Conservation (phyloP, 345 rosid genomes). For the Hibiscus trionum region DNA sequence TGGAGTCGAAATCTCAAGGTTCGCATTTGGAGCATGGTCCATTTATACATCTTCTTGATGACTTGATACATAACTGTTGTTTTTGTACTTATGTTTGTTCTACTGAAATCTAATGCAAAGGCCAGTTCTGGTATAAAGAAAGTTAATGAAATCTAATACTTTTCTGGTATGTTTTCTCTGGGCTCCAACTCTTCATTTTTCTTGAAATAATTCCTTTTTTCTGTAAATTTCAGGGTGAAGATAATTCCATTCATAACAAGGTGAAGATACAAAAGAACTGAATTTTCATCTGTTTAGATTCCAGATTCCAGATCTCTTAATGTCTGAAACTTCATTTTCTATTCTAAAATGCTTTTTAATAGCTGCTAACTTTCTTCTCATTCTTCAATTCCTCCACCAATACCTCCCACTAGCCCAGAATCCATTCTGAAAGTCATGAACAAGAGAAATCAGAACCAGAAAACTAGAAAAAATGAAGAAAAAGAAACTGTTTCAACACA, state of each 20-base stretch:
- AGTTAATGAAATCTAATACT: neutral
- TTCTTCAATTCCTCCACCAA: constrained; percentile 56
- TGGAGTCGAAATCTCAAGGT: neutral
- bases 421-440: constrained; percentile 32
- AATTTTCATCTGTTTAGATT: neutral
- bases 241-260: too few species aligned
- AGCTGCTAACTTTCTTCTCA: neutral
- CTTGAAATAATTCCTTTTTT: neutral
- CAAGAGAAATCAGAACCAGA: neutral
- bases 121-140: too few species aligned
- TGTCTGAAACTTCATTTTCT: too few species aligned
- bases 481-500: neutral
- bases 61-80: neutral
- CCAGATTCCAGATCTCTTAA: too few species aligned
- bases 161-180: neutral
- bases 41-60: neutral
- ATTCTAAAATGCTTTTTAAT: neutral
- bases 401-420: constrained; percentile 90
- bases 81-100: neutral
- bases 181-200: neutral
- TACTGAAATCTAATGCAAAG: too few species aligned
- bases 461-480: neutral
- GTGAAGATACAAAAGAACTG: too few species aligned
- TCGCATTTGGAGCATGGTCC: neutral
- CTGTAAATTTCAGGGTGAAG: too few species aligned